Conservation (phyloP, 1,139 yeast genomes). For the Blastobotrys aristatus region DNA sequence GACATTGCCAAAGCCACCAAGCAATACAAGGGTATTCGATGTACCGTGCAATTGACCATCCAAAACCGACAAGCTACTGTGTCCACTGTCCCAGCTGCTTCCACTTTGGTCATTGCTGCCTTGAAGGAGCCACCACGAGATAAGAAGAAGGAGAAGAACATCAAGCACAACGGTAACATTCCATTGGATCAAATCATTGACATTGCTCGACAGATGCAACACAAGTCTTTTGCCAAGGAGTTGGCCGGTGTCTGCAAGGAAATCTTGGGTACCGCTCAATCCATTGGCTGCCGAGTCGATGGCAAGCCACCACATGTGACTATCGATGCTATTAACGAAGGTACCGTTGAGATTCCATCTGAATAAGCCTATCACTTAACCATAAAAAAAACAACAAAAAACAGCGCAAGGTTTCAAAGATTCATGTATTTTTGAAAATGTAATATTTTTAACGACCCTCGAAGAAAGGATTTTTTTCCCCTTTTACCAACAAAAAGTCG, state of each 20-base stretch:
- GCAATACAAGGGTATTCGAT: constrained; percentile 98
- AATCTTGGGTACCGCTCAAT: constrained; percentile 99
- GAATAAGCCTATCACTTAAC: not conserved
- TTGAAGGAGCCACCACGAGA: constrained; percentile 99
- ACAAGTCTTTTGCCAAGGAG: constrained; percentile 96
- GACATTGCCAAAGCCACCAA: constrained; percentile 99
- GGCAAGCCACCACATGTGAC: constrained; percentile 99
- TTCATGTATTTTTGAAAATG: constrained; percentile 6
- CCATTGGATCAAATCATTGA: constrained; percentile 95
- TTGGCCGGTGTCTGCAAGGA: constrained; percentile 97
- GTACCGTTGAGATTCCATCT: constrained; percentile 70
- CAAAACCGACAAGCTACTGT: constrained; percentile 99
- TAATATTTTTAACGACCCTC: constrained; percentile 11
- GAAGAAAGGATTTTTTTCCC: constrained; percentile 10
- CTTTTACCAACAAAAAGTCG: constrained; percentile 27
- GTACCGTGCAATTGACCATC: constrained; percentile 96
- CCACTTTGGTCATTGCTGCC: constrained; percentile 98
- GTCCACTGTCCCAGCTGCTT: constrained; percentile 99
- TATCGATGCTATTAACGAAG: constrained; percentile 96
- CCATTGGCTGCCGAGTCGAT: constrained; percentile 97
- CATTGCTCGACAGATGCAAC: constrained; percentile 97
- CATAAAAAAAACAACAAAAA: not conserved
- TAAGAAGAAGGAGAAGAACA: constrained; percentile 99
- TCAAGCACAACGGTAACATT: constrained; percentile 99
- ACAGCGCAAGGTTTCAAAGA: not conserved